Conservation (phyloP, 2,329 filamentous ascomycete species). For the Rutstroemia sp. region DNA sequence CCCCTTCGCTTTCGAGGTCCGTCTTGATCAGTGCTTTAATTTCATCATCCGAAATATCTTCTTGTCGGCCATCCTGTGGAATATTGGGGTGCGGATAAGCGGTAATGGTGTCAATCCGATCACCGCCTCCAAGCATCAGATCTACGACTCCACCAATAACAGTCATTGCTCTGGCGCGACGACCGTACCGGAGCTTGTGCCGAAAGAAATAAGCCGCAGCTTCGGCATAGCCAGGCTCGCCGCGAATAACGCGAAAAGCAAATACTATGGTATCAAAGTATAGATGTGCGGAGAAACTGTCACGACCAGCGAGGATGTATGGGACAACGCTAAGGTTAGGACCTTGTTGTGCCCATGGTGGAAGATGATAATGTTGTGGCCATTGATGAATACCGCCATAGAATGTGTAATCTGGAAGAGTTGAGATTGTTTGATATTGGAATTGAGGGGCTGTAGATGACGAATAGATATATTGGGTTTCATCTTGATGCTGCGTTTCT, state of each 20-base stretch:
- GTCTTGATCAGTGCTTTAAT: neutral
- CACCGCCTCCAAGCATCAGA: constrained; percentile 13
- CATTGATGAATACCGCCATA: neutral
- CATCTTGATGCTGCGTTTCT: too few species aligned
- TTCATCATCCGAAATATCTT: neutral
- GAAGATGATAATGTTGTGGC: neutral
- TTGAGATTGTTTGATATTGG: neutral
- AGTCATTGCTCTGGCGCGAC: neutral
- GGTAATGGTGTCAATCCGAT: neutral
- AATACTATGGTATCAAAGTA: constrained; percentile 15
- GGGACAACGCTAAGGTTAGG: constrained; percentile 9
- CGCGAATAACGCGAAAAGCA: constrained; percentile 5
- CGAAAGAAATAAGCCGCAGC: constrained; percentile 11
- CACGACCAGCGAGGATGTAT: constrained; percentile 15
- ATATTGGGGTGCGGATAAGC: neutral
- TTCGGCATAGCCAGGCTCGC: neutral
- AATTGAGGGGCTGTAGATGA: too few species aligned
- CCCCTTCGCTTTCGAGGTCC: constrained; percentile 4
- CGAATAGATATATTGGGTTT: too few species aligned
- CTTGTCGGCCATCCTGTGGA: neutral
- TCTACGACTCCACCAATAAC: constrained; percentile 9
- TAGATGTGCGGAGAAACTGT: constrained; percentile 15
- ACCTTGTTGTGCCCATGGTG: neutral
- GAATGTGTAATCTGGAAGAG: neutral
- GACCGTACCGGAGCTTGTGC: constrained; percentile 10